Conservation (phyloP, 2,329 filamentous ascomycete genomes). For the Dryadomyces quercivorus region DNA sequence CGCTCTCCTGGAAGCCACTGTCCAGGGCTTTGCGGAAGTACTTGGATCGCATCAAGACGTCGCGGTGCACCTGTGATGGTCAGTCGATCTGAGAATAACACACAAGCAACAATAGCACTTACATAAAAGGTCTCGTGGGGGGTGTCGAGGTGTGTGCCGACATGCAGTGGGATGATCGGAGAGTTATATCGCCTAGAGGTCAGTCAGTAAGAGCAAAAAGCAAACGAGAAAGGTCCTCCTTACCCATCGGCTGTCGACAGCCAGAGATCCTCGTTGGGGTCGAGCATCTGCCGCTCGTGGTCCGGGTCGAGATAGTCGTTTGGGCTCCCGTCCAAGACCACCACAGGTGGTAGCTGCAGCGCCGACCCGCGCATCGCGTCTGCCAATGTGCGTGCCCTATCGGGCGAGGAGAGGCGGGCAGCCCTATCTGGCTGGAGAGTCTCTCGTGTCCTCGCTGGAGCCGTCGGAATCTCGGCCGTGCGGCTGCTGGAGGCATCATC, state of each 20-base stretch:
- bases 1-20: neutral
- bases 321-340: conserved; percentile 24
- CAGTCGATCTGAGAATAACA: neutral
- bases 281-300: conserved; percentile 18
- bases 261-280: conserved; percentile 34
- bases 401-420: neutral
- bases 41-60: neutral
- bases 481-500: too few species aligned
- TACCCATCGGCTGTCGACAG: conserved; percentile 35
- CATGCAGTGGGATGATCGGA: conserved; percentile 30
- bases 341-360: conserved; percentile 22
- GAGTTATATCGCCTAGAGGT: conserved; percentile 29
- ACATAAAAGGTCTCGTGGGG: conserved; percentile 31
- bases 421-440: neutral
- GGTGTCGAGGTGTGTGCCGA: conserved; percentile 19
- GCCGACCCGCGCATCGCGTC: conserved; percentile 29
- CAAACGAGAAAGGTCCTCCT: conserved; percentile 12
- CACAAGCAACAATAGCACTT: too few species aligned
- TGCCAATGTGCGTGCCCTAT: conserved; percentile 17
- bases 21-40: neutral
- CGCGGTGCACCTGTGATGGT: neutral
- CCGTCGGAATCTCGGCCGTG: too few species aligned
- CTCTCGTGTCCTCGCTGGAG: too few species aligned
- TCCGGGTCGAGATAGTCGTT: conserved; percentile 15
- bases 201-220: neutral